A percentile compares a stretch with the other conserved stretches of the same genome.
phyloP scores from a whole-genome alignment of 2,329 filamentous ascomycete species.

The Cyanodermella asteris region DNA sequence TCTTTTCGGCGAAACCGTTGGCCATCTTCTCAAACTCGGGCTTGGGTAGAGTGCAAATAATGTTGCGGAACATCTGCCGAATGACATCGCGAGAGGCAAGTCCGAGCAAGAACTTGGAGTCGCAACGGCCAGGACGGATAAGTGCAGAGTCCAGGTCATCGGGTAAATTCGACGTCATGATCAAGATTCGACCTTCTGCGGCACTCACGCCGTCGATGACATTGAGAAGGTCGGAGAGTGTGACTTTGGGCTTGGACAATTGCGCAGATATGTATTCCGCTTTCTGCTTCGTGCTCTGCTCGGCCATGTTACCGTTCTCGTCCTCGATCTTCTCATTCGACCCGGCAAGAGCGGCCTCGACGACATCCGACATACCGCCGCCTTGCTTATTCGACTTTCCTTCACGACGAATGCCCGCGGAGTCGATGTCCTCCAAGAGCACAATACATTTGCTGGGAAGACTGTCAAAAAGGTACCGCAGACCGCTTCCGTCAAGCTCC shows the following conservation, averaged over 20 bases:
- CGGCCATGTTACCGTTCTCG: constrained; percentile 11
- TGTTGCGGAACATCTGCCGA: not conserved
- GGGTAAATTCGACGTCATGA: constrained; percentile 65
- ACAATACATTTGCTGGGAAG: constrained; percentile 43
- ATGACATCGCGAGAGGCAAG: not conserved
- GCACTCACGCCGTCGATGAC: constrained; percentile 64
- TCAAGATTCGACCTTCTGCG: constrained; percentile 55
- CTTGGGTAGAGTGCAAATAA: constrained; percentile 1
- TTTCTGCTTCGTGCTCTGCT: constrained; percentile 12
- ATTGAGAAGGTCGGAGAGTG: constrained; percentile 59
- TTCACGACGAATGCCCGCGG: constrained; percentile 30
- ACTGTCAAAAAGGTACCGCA: constrained; percentile 35
- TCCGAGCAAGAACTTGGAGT: constrained; percentile 28
- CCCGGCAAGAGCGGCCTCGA: constrained; percentile 5
- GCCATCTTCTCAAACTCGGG: constrained; percentile 19
- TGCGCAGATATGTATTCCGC: too few species aligned
- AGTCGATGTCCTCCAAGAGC: constrained; percentile 48
- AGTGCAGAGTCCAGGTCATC: constrained; percentile 53
- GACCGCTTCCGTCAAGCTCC: constrained; percentile 38
- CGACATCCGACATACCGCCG: constrained; percentile 4
- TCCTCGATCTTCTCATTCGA: constrained; percentile 20
- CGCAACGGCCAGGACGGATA: constrained; percentile 51
- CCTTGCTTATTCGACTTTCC: constrained; percentile 5
- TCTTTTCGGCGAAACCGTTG: constrained; percentile 19
- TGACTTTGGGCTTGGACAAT: constrained; percentile 28